Evolutionary conservation across 148 eudicot species (phyloP), one percentile per base, ranked within the genome.

Genomic region (Spergularia marina): DNA sequence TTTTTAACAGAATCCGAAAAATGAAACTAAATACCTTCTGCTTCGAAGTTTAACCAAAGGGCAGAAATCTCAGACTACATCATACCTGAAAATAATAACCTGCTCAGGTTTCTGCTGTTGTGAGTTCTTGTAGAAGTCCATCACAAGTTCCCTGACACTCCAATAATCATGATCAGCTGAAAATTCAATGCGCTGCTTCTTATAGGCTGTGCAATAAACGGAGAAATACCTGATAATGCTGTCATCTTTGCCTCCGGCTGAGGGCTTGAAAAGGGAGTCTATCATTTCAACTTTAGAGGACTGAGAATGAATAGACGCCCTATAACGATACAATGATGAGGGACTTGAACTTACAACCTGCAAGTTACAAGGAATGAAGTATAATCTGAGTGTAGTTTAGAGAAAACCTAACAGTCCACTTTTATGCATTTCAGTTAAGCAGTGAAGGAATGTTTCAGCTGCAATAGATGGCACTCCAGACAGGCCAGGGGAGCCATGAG

Each of bases 341-440:
- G 78, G 68, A 81, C 94, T 86, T 7, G 97, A 89, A 74, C 92
- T 83, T 41, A 91, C 94, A 40, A 91, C 97, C 93, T 89, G 74
- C 1, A 69, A 6, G 16, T 23, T 3, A 58, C 8, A 10, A 34
- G 16, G 12, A 58, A 49, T 10, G n/a, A n/a, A n/a, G n/a, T n/a
- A n/a, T n/a, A n/a, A n/a, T n/a, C n/a, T n/a, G n/a, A n/a, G n/a
- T n/a, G n/a, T n/a, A n/a, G n/a, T n/a, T n/a, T n/a, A n/a, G n/a
- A n/a, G n/a, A n/a, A n/a, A n/a, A n/a, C n/a, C n/a, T n/a, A n/a
- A n/a, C n/a, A n/a, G n/a, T n/a, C n/a, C n/a, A n/a, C n/a, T n/a
- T n/a, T n/a, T n/a, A n/a, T n/a, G n/a, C n/a, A n/a, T n/a, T n/a
- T n/a, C n/a, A n/a, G n/a, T n/a, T n/a, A n/a, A n/a, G n/a, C n/a